phyloP scores from a whole-genome alignment of 805 yeast species.

The Starmerella riodocensis region DNA sequence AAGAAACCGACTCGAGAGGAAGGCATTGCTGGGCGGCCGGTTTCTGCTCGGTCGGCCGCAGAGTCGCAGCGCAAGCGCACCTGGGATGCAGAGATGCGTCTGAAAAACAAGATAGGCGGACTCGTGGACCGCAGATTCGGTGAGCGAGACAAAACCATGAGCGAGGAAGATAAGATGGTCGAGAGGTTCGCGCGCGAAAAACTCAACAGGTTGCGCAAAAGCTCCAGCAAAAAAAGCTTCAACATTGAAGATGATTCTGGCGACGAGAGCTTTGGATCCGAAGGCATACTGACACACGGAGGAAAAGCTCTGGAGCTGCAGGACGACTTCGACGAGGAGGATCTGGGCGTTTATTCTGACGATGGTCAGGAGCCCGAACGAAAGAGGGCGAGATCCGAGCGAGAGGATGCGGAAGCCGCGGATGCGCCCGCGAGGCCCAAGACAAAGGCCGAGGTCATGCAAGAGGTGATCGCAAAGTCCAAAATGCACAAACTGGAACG shows the following conservation, averaged over 20 bases:
- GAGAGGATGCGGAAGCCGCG: constrained; percentile 20
- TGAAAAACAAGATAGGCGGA: constrained; percentile 64
- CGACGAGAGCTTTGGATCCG: constrained; percentile 32
- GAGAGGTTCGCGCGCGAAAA: constrained; percentile 86
- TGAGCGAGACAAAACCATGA: constrained; percentile 55
- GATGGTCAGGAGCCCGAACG: constrained; percentile 13
- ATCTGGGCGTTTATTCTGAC: constrained; percentile 26
- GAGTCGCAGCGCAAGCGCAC: constrained; percentile 49
- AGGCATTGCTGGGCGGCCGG: constrained; percentile 39
- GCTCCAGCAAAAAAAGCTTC: constrained; percentile 35
- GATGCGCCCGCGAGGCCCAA: constrained; percentile 30
- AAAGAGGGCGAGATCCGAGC: constrained; percentile 26
- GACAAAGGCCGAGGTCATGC: constrained; percentile 33
- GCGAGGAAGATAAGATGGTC: constrained; percentile 88
- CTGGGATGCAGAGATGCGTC: constrained; percentile 49
- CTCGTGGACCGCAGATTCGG: constrained; percentile 83
- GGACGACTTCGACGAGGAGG: constrained; percentile 44
- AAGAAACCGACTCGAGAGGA: constrained; percentile 37
- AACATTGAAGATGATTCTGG: constrained; percentile 61
- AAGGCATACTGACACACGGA: constrained; percentile 54
- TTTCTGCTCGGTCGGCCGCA: constrained; percentile 52
- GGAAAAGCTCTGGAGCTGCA: constrained; percentile 54
- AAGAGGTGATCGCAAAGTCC: constrained; percentile 33
- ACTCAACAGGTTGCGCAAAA: constrained; percentile 30
- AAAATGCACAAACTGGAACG: constrained; percentile 32